Conservation (phyloP, 495 filamentous ascomycete genomes). For the Cercophora scortea region DNA sequence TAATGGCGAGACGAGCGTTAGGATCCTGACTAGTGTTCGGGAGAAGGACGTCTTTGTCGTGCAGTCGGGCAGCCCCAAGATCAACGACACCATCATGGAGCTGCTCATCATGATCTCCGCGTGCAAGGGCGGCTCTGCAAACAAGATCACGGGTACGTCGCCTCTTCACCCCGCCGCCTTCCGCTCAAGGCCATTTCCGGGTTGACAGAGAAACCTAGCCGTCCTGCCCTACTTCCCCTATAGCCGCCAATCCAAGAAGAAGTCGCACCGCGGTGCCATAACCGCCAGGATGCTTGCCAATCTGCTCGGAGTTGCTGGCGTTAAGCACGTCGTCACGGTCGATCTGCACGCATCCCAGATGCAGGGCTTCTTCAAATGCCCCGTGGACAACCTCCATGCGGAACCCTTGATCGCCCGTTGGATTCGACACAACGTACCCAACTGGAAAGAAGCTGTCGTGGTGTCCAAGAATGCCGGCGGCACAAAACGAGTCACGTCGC, state of each 20-base stretch:
- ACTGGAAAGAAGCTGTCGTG: conserved; percentile 87
- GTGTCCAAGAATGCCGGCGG: conserved; percentile 98
- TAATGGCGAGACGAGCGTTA: conserved; percentile 89
- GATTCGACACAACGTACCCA: conserved; percentile 79
- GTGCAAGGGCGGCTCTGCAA: conserved; percentile 94
- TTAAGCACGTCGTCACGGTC: conserved; percentile 95
- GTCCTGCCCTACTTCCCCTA: conserved; percentile 99
- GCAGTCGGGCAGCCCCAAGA: conserved; percentile 91
- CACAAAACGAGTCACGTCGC: conserved; percentile 91
- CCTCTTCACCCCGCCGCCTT: neutral
- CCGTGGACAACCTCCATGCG: conserved; percentile 94
- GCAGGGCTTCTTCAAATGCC: conserved; percentile 98
- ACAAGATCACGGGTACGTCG: conserved; percentile 86
- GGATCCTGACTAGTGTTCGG: conserved; percentile 85
- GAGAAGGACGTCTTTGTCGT: conserved; percentile 99
- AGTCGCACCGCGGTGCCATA: conserved; percentile 92
- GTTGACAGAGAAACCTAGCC: conserved; percentile 45
- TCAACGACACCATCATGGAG: conserved; percentile 99
- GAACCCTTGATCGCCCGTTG: conserved; percentile 94
- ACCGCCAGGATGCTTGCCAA: conserved; percentile 97
- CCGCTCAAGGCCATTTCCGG: neutral
- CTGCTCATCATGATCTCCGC: conserved; percentile 97
- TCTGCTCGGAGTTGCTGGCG: conserved; percentile 82
- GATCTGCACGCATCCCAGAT: conserved; percentile 96
- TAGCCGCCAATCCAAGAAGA: conserved; percentile 98